phyloP scores from a whole-genome alignment of 2,329 filamentous ascomycete species.

The Botrytis hyacinthi region DNA sequence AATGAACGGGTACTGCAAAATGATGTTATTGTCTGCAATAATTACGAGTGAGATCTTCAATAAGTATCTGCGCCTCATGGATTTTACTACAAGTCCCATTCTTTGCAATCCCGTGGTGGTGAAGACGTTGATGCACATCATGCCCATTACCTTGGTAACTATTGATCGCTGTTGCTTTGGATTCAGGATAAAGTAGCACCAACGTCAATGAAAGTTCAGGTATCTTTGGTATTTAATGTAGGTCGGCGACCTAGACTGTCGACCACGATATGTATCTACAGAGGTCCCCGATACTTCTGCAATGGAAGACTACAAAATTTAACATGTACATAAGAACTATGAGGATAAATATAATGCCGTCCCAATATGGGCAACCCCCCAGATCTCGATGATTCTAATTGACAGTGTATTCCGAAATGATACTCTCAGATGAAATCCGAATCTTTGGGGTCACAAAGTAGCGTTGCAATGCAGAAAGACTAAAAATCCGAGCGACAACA shows the following conservation, averaged over 20 bases:
- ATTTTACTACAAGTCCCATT: neutral
- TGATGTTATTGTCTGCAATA: neutral
- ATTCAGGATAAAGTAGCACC: conserved; percentile 13
- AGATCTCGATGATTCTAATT: neutral
- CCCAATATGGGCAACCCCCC: neutral
- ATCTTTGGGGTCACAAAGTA: neutral
- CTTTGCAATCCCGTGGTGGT: conserved; percentile 1
- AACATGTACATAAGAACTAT: neutral
- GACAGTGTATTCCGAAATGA: conserved; percentile 2
- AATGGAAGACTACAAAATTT: conserved; percentile 6
- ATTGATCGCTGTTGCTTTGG: neutral
- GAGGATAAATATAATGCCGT: neutral
- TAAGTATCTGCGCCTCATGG: neutral
- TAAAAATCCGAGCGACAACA: conserved; percentile 1
- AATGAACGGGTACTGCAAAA: neutral
- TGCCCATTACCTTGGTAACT: conserved; percentile 2
- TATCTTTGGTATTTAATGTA: conserved; percentile 9
- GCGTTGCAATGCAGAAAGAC: conserved; percentile 11
- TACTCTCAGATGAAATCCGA: neutral
- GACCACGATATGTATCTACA: conserved; percentile 11
- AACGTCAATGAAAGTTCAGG: neutral
- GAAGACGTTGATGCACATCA: conserved; percentile 18
- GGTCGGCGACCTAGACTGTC: conserved; percentile 18
- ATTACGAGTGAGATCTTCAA: neutral
- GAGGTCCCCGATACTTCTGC: conserved; percentile 13